Conservation (phyloP, 495 filamentous ascomycete genomes). For the Cryomyces minteri region DNA sequence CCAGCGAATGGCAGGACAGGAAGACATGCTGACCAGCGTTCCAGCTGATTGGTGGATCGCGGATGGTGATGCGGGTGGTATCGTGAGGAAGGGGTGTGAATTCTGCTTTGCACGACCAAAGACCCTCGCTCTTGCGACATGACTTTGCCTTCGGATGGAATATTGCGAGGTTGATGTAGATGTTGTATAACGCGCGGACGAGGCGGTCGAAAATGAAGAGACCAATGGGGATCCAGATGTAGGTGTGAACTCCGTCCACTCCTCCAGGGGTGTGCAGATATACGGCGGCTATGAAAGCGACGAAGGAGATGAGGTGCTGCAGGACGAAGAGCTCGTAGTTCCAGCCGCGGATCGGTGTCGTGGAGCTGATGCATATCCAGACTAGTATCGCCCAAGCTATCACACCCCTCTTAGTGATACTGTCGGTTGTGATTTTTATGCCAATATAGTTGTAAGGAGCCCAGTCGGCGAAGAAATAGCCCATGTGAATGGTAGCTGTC, state of each 20-base stretch:
- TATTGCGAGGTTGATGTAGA: conserved; percentile 49
- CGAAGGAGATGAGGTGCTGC: conserved; percentile 54
- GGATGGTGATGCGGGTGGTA: conserved; percentile 50
- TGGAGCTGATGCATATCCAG: conserved; percentile 50
- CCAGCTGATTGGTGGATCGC: conserved; percentile 53
- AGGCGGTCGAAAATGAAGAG: conserved; percentile 52
- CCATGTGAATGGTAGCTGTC: conserved; percentile 56
- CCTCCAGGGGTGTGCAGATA: conserved; percentile 43
- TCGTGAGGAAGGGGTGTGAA: conserved; percentile 42
- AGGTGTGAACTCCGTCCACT: conserved; percentile 23
- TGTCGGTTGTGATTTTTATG: conserved; percentile 40
- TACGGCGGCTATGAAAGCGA: conserved; percentile 47
- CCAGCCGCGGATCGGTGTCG: conserved; percentile 46
- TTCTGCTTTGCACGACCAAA: conserved; percentile 34
- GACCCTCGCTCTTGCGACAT: conserved; percentile 7
- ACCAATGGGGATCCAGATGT: conserved; percentile 59
- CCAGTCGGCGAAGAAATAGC: conserved; percentile 55
- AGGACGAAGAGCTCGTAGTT: conserved; percentile 69
- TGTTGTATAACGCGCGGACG: conserved; percentile 28
- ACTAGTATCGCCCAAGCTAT: conserved; percentile 56
- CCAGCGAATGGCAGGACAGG: conserved; percentile 49
- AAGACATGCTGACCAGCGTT: conserved; percentile 63
- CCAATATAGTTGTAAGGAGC: conserved; percentile 41
- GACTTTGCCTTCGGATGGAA: conserved; percentile 25
- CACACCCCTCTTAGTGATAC: conserved; percentile 48